Conservation (phyloP, 139 green algal species). For the Volvox reticuliferus region DNA sequence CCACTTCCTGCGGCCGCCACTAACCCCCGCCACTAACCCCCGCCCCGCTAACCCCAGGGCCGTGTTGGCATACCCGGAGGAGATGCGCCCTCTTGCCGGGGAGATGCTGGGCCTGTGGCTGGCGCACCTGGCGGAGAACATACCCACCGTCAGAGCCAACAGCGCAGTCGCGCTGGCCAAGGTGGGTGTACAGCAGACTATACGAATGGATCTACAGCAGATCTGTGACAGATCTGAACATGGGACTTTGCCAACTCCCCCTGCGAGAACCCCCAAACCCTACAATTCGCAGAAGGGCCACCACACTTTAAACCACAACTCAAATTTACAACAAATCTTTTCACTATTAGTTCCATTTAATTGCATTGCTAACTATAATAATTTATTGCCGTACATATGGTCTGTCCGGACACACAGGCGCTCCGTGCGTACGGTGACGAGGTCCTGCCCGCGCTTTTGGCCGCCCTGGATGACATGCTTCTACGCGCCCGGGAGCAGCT, state of each 20-base stretch:
- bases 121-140: constrained; percentile 91
- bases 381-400: too few relatives aligned
- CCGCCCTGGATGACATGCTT: constrained; percentile 64
- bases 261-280: too few relatives aligned
- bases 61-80: constrained; percentile 75
- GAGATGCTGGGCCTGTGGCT: constrained; percentile 87
- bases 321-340: too few relatives aligned
- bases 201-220: too few relatives aligned
- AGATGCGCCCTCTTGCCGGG: constrained; percentile 57
- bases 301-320: too few relatives aligned
- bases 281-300: too few relatives aligned
- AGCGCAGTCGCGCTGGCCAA: constrained; percentile 54
- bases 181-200: not conserved
- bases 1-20: too few relatives aligned
- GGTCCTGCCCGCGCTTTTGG: constrained; percentile 21
- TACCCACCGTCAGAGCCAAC: constrained; percentile 87
- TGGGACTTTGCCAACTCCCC: too few relatives aligned
- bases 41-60: constrained; percentile 41
- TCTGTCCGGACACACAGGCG: not conserved
- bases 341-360: too few relatives aligned
- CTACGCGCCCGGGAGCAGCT: constrained; percentile 77
- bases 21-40: too few relatives aligned
- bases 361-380: too few relatives aligned
- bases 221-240: too few relatives aligned
- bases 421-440: constrained; percentile 33